Evolutionary conservation across 352 stramenopile genomes (phyloP), one percentile per base, ranked within the genome.

Genomic region (Pelagophyceae sp.): DNA sequence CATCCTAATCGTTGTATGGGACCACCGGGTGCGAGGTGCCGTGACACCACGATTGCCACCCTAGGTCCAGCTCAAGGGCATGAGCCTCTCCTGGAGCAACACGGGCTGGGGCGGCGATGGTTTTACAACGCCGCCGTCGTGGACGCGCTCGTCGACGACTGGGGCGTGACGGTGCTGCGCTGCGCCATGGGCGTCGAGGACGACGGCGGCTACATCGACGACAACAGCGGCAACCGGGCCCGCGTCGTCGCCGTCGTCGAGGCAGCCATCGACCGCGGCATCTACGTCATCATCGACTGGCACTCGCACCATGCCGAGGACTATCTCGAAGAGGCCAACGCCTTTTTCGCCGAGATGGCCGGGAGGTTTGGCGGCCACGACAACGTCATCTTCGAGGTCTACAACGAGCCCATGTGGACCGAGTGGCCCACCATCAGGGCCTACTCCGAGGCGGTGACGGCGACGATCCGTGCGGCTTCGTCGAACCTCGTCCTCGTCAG

Each of bases 251-350:
- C 31, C 38, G 58, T 58, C 72, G 72, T 76, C 33, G 72, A 45
- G 20, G 72, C 50, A 31, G 20, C 20, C 17, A 54, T 76, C 31
- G 6, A 17, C 33, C 23, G 5, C 17, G 72, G 72, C 50, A 76
- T 76, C 19, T 76, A 76, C 58, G 72, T 76, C 33, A 76, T 76
- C 38, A 71, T 76, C 72, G 72, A 76, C 72, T 76, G 20, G 20
- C 72, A 76, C 58, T n/a, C 35, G 6, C 72, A 76, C 72, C 32
- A 71, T 29, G 72, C 72, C 72, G 35, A 76, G 45, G 31, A 23
- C 72, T 54, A 76, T 38, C 32, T 54, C 72, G 33, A 23, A 19
- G 58, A 72, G 38, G 72, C 72, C 29, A 5, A 32, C 17, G 35
- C n/a, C 50, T 76, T 76, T 76, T 76, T 76, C 33, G 3, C 33